Conservation (phyloP, 2,329 filamentous ascomycete species). For the Bipolaris victoriae region DNA sequence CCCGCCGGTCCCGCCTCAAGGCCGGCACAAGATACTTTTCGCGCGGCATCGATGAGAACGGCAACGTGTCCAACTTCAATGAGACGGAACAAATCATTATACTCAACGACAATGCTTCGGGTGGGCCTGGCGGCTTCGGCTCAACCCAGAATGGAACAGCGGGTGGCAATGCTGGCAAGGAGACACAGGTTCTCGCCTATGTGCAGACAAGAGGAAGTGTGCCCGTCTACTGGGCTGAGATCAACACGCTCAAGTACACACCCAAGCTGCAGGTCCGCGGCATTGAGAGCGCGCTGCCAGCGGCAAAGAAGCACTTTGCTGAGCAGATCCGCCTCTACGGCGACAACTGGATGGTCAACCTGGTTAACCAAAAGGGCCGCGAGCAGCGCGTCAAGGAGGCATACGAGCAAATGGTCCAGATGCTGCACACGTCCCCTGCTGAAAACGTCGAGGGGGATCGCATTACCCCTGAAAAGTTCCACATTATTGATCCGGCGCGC, state of each 20-base stretch:
- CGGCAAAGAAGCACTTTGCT: slow-evolving; percentile 85
- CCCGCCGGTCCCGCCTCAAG: slow-evolving; percentile 83
- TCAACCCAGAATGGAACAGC: slow-evolving; percentile 73
- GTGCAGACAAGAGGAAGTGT: slow-evolving; percentile 97
- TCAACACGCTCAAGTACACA: slow-evolving; percentile 91
- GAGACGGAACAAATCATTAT: slow-evolving; percentile 95
- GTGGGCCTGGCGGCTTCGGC: slow-evolving; percentile 78
- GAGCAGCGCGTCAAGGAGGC: slow-evolving; percentile 89
- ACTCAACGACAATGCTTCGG: slow-evolving; percentile 77
- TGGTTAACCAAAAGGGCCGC: slow-evolving; percentile 94
- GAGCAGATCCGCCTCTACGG: slow-evolving; percentile 94
- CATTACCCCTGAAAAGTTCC: slow-evolving; percentile 78
- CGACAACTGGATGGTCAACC: slow-evolving; percentile 95
- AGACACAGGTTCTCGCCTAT: slow-evolving; percentile 90
- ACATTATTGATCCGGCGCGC: slow-evolving; percentile 70
- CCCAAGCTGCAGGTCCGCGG: slow-evolving; percentile 88
- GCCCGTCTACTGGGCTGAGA: slow-evolving; percentile 93
- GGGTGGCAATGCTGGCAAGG: slow-evolving; percentile 65
- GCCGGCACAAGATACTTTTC: slow-evolving; percentile 95
- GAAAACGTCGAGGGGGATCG: slow-evolving; percentile 71
- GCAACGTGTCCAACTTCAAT: slow-evolving; percentile 98
- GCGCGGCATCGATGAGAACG: slow-evolving; percentile 88
- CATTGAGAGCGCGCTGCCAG: slow-evolving; percentile 77
- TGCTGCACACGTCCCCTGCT: slow-evolving; percentile 71
- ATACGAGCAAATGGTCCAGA: slow-evolving; percentile 87